These are phyloP conservation scores for Cryptococcus amylolentus DNA, from an alignment of 1,284 basidiomycete genomes.

Conservation along the genomic window DNA sequence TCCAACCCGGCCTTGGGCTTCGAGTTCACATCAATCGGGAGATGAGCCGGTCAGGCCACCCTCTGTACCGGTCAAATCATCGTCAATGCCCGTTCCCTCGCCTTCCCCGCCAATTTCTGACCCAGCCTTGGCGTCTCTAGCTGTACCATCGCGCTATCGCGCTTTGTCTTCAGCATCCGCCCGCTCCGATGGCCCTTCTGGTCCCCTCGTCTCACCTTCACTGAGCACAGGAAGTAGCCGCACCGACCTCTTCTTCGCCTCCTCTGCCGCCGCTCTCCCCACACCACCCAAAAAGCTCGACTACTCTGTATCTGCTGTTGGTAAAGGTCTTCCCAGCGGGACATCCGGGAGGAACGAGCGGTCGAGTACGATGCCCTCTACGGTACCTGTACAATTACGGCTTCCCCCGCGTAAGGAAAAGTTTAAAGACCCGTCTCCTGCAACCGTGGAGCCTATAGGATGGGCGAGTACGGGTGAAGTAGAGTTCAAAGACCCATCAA, in stretches of 20 bases:
- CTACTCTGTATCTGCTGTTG: conserved; percentile 6
- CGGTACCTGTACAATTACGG: neutral
- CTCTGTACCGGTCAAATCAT: neutral
- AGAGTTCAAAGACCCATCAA: neutral
- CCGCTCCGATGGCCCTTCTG: no score
- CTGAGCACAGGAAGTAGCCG: conserved; percentile 31
- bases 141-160: no score
- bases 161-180: no score
- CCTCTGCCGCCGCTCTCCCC: conserved; percentile 1
- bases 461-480: neutral
- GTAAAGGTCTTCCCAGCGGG: conserved; percentile 14
- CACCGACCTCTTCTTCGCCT: conserved; percentile 43
- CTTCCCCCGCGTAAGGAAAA: neutral
- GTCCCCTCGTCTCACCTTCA: conserved; percentile 23
- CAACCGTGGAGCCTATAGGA: neutral
- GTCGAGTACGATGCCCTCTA: conserved; percentile 10
- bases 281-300: neutral
- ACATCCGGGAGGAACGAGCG: conserved; percentile 12
- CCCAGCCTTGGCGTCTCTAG: no score
- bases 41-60: neutral
- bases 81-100: conserved; percentile 3
- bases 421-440: neutral
- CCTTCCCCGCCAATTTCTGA: neutral
- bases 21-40: conserved; percentile 2
- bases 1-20: conserved; percentile 9